Percentiles rank a stretch among this genome's conserved stretches.
Conservation (phyloP, 768 basidiomycete species). For the Leccinum truebloodii region DNA sequence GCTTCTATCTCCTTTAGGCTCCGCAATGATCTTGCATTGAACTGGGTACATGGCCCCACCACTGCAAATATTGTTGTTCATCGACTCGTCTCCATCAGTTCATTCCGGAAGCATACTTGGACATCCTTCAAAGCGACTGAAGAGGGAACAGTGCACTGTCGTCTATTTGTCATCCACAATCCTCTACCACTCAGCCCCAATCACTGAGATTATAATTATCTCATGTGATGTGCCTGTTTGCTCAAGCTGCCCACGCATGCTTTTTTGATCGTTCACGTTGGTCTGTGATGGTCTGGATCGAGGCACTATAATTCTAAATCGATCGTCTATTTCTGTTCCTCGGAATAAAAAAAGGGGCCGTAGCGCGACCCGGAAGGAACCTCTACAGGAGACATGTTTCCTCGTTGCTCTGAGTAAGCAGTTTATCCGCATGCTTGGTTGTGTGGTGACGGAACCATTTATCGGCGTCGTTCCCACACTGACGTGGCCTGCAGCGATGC, state of each 20-base stretch:
- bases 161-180: not conserved
- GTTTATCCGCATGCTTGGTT: not conserved
- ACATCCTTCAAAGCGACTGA: not conserved
- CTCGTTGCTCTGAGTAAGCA: not conserved
- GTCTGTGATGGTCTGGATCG: not conserved
- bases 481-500: not conserved
- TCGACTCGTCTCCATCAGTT: not conserved
- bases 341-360: too few relatives aligned
- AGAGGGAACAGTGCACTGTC: not conserved
- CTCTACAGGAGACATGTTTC: too few relatives aligned
- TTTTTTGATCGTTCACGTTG: not conserved
- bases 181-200: not conserved
- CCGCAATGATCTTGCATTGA: too few relatives aligned
- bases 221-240: not conserved
- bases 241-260: not conserved
- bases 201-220: not conserved
- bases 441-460: not conserved
- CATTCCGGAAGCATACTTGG: not conserved
- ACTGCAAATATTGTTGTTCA: too few relatives aligned
- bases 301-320: not conserved
- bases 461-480: not conserved
- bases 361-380: too few relatives aligned
- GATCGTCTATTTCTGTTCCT: not conserved
- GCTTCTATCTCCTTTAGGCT: not conserved
- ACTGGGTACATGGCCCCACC: too few relatives aligned